A percentile compares a stretch with the other conserved stretches of the same genome.
These are phyloP conservation scores for Houttuynia cordata DNA, from an alignment of 164 flowering plant species.

Conservation along the genomic window DNA sequence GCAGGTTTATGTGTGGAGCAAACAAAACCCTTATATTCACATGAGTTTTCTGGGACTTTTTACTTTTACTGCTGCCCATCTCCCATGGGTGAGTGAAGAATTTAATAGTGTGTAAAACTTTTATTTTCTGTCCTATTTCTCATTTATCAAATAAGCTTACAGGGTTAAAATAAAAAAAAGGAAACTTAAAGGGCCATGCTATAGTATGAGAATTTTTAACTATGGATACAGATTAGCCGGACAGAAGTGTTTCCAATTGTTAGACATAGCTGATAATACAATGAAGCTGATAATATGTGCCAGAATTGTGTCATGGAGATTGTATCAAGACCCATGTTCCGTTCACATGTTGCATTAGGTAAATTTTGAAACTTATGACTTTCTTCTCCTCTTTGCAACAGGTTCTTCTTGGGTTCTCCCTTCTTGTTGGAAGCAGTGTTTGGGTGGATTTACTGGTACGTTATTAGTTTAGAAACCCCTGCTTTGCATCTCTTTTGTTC, in stretches of 20 bases:
- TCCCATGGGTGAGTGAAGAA: slow-evolving; percentile 79
- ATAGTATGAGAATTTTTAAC: neutral
- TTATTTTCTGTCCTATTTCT: neutral
- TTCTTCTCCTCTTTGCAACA: slow-evolving; percentile 15
- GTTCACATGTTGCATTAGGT: neutral
- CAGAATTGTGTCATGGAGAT: neutral
- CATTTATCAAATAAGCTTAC: neutral
- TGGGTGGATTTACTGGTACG: slow-evolving; percentile 96
- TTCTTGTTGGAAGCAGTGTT: slow-evolving; percentile 92
- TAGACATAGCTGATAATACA: neutral
- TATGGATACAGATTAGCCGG: neutral
- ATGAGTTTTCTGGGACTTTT: slow-evolving; percentile 99
- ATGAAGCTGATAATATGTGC: neutral
- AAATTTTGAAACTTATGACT: neutral
- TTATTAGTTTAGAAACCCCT: neutral
- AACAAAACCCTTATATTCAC: slow-evolving; percentile 92
- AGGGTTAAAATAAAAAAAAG: no score
- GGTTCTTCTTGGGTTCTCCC: slow-evolving; percentile 95
- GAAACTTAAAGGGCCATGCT: neutral
- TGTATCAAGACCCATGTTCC: neutral
- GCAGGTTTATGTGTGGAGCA: slow-evolving; percentile 99
- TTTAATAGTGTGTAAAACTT: neutral
- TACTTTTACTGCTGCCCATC: slow-evolving; percentile 95
- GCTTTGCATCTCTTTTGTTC: no score
- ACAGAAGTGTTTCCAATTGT: neutral